phyloP scores from a whole-genome alignment of 1,139 yeast species.

The Saccharomyces hybrid region DNA sequence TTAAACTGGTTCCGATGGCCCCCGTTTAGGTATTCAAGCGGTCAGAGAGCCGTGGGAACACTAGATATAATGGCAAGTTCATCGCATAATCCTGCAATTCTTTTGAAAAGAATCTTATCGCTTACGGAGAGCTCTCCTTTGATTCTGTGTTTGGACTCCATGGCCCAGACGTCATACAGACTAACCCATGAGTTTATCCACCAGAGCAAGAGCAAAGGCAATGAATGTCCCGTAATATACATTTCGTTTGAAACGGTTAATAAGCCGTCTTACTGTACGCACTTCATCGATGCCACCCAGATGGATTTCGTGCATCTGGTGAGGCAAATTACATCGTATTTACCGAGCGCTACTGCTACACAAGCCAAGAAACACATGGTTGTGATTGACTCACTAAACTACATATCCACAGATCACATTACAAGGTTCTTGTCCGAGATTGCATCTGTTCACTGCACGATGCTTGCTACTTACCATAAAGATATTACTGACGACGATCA shows the following conservation, averaged over 20 bases:
- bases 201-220: slow-evolving; percentile 24
- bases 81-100: slow-evolving; percentile 48
- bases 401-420: slow-evolving; percentile 41
- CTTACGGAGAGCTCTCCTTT: slow-evolving; percentile 71
- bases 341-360: slow-evolving; percentile 17
- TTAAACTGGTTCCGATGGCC: not conserved
- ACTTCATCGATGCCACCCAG: slow-evolving; percentile 44
- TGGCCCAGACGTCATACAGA: slow-evolving; percentile 56
- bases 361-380: slow-evolving; percentile 14
- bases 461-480: slow-evolving; percentile 57
- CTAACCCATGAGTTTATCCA: slow-evolving; percentile 52
- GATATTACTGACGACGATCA: slow-evolving; percentile 32
- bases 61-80: slow-evolving; percentile 31
- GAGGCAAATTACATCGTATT: slow-evolving; percentile 26
- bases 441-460: slow-evolving; percentile 45
- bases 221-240: slow-evolving; percentile 36
- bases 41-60: not conserved
- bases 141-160: slow-evolving; percentile 57
- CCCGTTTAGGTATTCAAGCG: not conserved
- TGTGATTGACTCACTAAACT: slow-evolving; percentile 65
- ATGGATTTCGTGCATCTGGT: slow-evolving; percentile 25
- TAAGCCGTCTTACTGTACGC: slow-evolving; percentile 43
- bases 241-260: slow-evolving; percentile 58
- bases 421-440: slow-evolving; percentile 48
- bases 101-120: slow-evolving; percentile 54